These are phyloP conservation scores for Hamigera avellanea DNA, from an alignment of 495 filamentous ascomycete genomes.

Conservation along the genomic window DNA sequence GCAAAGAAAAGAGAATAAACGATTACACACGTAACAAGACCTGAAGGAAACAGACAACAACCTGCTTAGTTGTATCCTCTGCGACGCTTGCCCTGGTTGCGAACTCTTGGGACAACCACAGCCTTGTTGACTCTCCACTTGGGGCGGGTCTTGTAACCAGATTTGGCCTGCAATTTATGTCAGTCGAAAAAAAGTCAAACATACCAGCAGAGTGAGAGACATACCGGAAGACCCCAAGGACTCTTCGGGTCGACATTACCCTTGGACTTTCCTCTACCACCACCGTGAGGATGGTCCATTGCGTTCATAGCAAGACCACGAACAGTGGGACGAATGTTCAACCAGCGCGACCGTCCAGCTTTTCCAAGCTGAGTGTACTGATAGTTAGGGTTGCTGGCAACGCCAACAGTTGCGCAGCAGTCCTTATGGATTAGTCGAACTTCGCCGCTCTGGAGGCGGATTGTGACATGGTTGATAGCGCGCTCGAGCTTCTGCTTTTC, in stretches of 20 bases:
- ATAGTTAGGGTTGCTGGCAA: constrained; percentile 85
- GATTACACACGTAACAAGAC: constrained; percentile 5
- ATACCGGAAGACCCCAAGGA: constrained; percentile 90
- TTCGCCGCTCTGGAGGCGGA: constrained; percentile 86
- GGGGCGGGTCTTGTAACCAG: constrained; percentile 88
- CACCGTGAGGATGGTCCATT: constrained; percentile 92
- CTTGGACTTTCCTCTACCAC: constrained; percentile 97
- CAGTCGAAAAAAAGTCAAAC: constrained; percentile 6
- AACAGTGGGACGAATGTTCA: constrained; percentile 88
- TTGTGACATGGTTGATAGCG: constrained; percentile 55
- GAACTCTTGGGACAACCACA: constrained; percentile 60
- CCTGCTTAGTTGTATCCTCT: constrained; percentile 32
- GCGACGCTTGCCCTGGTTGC: constrained; percentile 65
- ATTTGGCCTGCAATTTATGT: constrained; percentile 58
- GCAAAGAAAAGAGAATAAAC: constrained; percentile 10
- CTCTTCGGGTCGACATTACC: constrained; percentile 89
- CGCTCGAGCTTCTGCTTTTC: constrained; percentile 41
- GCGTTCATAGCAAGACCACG: constrained; percentile 98
- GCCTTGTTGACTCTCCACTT: constrained; percentile 69
- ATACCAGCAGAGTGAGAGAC: constrained; percentile 20
- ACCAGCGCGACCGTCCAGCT: constrained; percentile 82
- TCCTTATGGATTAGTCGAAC: constrained; percentile 77
- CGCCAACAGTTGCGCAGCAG: constrained; percentile 85
- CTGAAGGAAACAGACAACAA: constrained; percentile 2
- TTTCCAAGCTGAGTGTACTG: constrained; percentile 88